Evolutionary conservation across 1,284 basidiomycete species (phyloP), one percentile per base, ranked within the genome.

Genomic region (Trametes pubescens): DNA sequence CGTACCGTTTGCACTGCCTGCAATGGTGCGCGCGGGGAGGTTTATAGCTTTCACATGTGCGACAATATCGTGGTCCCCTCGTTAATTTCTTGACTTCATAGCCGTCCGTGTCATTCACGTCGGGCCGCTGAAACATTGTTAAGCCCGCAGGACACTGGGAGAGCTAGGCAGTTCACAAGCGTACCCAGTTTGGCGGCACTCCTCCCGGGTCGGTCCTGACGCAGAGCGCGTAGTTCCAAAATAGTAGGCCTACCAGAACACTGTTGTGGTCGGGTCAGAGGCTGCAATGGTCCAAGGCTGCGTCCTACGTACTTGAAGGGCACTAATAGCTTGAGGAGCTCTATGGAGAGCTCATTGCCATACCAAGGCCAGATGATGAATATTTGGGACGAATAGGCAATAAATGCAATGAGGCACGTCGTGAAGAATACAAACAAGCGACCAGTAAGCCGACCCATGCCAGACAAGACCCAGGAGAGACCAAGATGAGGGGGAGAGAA

Each of bases 321-420:
- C 0, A 88, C 70, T 11, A 98, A 84, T 7, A 96, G 82, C 37
- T 78, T 79, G 40, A 95, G 71, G 32, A 97, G 86, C 65, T 93
- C 88, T 24, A 91, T 76, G 8, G 92, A 91, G 65, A 92, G 69
- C 54, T 77, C 88, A 38, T 84, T 76, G 49, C 93, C 91, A 72
- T 95, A 95, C 92, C 93, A 96, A 44, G 95, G 95, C 91, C 93
- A 94, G 76, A 96, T 88, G 68, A 98, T 82, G 77, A 93, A 96
- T 73, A 96, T 85, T 76, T 98, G 96, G 2, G 91, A 87, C 14
- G 92, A 90, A 76, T 94, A 94, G 1, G 92, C 86, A 70, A 98
- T 95, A 78, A 97, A 98, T 51, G 82, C 87, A 69, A 98, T 96
- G 51, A 98, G 85, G 70, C 79, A 79, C 48, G 90, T 79, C 56